Base-by-base conservation (phyloP, 2,329 filamentous ascomycete genomes). In the Sporothrix phasma region DNA sequence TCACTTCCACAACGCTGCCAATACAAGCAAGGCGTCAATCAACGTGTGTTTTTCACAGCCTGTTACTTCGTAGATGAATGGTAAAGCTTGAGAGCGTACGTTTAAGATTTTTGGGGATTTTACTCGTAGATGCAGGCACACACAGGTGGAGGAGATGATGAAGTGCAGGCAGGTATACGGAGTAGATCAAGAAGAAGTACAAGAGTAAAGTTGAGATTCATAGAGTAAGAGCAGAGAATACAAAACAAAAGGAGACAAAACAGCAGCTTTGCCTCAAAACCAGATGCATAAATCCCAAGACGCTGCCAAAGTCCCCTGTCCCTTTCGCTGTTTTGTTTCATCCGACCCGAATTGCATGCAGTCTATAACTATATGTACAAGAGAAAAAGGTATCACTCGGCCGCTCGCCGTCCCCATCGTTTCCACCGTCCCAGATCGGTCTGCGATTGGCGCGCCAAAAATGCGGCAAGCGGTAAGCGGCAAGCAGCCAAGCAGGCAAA, bases 351-450 rank as follows among this genome's bases (percentile, higher is more conserved):
- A 61, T 37, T n/a, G 49, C 29, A 53, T 62, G 47, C 37, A 54
- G 15, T 64, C 63, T 65, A 58, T 59, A 65, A 61, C 63, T 65
- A 58, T 59, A 65, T 65, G 43, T 65, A 65, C 59, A 65, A 15
- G 17, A 64, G 34, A 15, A 47, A 43, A 19, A 24, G 31, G 34
- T 58, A 61, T 19, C 31, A 31, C 24, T 29, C 11, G 26, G 49
- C 43, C 29, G 34, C 37, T 39, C 39, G 31, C 19, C 29, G 41
- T 29, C n/a, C 15, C 26, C 41, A 15, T 47, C 17, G 43, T 34
- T 19, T 17, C 47, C 24, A 29, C 19, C 15, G 7, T 51, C 26
- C n/a, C 47, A 7, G 15, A 17, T 31, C 17, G 47, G n/a, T n/a
- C n/a, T n/a, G n/a, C n/a, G n/a, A n/a, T n/a, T 13, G 26, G 26